Evolutionary conservation across 139 green algal genomes (phyloP).

Genomic region (Chlorella sp.): DNA sequence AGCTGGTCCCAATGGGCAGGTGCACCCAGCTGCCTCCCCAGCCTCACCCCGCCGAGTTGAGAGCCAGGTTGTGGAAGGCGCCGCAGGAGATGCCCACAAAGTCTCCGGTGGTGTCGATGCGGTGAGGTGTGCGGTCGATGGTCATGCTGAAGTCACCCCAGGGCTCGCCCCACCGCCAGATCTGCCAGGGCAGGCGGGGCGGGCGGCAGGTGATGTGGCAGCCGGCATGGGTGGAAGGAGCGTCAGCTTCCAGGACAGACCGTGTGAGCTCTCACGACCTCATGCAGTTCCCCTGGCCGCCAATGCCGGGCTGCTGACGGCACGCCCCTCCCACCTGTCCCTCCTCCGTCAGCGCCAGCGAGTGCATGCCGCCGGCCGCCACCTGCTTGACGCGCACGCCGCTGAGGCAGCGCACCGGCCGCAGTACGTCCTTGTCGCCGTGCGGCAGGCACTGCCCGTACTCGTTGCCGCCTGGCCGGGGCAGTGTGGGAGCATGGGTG

Average conservation of each 20-base stretch:
- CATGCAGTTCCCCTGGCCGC: no score
- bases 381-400: conserved; percentile 68
- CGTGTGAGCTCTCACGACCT: no score
- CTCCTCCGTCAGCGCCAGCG: conserved; percentile 79
- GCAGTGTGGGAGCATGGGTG: no score
- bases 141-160: conserved; percentile 85
- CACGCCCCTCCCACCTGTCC: conserved; percentile 65
- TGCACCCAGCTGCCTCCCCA: background rate
- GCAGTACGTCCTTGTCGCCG: conserved; percentile 62
- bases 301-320: background rate
- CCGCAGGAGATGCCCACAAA: conserved; percentile 79
- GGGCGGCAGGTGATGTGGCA: background rate
- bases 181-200: background rate
- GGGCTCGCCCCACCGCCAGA: conserved; percentile 70
- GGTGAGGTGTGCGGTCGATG: conserved; percentile 47
- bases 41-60: conserved; percentile 46
- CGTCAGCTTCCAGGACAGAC: background rate
- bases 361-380: conserved; percentile 92
- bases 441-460: conserved; percentile 82
- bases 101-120: conserved; percentile 55
- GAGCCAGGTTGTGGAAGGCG: conserved; percentile 89
- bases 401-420: conserved; percentile 59
- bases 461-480: conserved; percentile 80
- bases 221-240: no score
- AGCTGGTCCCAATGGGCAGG: background rate